These are phyloP conservation scores for Aspergillaceae sp. DNA, from an alignment of 2,329 filamentous ascomycete genomes.

Conservation along the genomic window DNA sequence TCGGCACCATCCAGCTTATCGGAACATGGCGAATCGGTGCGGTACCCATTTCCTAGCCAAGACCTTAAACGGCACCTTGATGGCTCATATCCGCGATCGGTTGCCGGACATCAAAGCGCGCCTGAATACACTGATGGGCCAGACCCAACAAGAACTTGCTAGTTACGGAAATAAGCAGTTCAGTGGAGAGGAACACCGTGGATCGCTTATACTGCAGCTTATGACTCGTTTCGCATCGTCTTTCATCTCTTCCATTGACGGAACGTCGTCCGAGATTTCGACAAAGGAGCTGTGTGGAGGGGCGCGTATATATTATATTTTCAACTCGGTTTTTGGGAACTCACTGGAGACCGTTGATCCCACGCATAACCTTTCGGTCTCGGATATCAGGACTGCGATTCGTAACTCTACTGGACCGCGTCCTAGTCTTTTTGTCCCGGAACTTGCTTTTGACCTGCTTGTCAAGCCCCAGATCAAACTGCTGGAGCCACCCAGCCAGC, in stretches of 20 bases:
- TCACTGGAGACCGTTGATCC: slow-evolving; percentile 94
- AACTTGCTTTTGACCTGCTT: slow-evolving; percentile 92
- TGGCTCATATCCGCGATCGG: slow-evolving; percentile 91
- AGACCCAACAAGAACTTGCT: slow-evolving; percentile 95
- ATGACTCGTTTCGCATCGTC: slow-evolving; percentile 98
- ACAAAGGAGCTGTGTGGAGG: slow-evolving; percentile 96
- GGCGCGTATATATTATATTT: slow-evolving; percentile 96
- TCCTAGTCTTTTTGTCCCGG: slow-evolving; percentile 91
- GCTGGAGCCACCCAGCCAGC: slow-evolving; percentile 85
- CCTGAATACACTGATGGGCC: slow-evolving; percentile 97
- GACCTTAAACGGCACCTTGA: slow-evolving; percentile 87
- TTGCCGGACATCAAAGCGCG: slow-evolving; percentile 96
- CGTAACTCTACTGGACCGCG: slow-evolving; percentile 94
- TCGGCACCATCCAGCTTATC: slow-evolving; percentile 90
- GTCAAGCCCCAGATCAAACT: slow-evolving; percentile 99
- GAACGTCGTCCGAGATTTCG: slow-evolving; percentile 96
- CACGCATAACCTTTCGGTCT: slow-evolving; percentile 84
- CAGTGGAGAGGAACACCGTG: slow-evolving; percentile 91
- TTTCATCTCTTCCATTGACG: slow-evolving; percentile 97
- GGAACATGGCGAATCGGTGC: slow-evolving; percentile 88
- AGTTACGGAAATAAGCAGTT: slow-evolving; percentile 98
- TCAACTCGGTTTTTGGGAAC: slow-evolving; percentile 97
- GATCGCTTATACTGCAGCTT: slow-evolving; percentile 86
- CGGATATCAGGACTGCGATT: slow-evolving; percentile 94
- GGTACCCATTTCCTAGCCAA: slow-evolving; percentile 92